phyloP scores from a whole-genome alignment of 805 yeast species.

The Pichia gijzeniarum region DNA sequence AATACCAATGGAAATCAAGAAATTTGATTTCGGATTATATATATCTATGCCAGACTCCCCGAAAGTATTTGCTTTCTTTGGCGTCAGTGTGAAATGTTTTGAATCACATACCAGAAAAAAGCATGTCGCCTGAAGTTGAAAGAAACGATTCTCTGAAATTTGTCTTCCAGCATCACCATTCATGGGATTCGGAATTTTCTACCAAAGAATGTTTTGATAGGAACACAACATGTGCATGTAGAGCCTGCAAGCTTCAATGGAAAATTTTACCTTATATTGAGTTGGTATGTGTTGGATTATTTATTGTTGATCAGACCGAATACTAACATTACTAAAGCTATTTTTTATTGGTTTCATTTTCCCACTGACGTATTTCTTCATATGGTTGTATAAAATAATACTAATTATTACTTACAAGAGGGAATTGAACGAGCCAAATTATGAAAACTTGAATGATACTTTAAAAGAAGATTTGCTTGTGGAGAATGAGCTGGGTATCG shows the following conservation, averaged over 20 bases:
- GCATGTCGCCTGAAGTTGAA: not conserved
- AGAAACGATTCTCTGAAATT: not conserved
- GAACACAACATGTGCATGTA: constrained; percentile 5
- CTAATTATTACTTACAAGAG: not conserved
- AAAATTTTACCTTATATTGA: constrained; percentile 4
- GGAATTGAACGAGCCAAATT: not conserved
- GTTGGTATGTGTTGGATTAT: constrained; percentile 3
- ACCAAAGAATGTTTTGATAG: not conserved
- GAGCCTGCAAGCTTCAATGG: constrained; percentile 7
- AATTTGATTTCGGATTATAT: not conserved
- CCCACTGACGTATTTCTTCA: constrained; percentile 7
- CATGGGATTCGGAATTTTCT: not conserved
- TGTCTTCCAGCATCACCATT: not conserved
- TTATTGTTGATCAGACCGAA: not conserved
- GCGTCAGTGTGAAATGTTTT: not conserved
- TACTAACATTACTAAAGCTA: constrained; percentile 9
- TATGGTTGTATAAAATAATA: constrained; percentile 6
- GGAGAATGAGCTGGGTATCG: too few species aligned
- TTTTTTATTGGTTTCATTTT: constrained; percentile 10
- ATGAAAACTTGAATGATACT: not conserved
- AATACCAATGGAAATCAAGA: not conserved
- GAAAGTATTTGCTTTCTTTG: not conserved
- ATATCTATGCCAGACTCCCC: not conserved
- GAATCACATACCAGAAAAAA: not conserved
- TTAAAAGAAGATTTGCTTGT: too few species aligned